Conservation (phyloP, 768 basidiomycete genomes). For the Termitomyces sp. region DNA sequence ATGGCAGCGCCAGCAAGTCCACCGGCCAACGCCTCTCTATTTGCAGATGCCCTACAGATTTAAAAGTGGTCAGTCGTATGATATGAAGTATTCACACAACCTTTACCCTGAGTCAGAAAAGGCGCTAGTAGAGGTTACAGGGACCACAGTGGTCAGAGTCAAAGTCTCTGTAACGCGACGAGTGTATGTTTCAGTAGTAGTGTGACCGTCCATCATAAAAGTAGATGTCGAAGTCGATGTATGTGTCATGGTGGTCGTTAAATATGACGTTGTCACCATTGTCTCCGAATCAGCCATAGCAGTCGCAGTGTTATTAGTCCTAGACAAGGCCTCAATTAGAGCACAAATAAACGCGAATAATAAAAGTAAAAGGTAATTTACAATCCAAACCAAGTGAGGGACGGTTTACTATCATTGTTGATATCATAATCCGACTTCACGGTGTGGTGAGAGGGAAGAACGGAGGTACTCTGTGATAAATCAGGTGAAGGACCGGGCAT, state of each 20-base stretch:
- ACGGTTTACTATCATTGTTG: background rate
- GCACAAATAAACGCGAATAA: background rate
- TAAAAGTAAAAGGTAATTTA: background rate
- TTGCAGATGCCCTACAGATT: slow-evolving; percentile 1
- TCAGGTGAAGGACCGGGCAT: background rate
- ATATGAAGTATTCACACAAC: background rate
- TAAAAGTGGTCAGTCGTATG: background rate
- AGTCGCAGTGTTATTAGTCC: background rate
- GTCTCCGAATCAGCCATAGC: background rate
- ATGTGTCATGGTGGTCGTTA: too few relatives aligned
- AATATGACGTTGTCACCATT: background rate
- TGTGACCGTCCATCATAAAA: too few relatives aligned
- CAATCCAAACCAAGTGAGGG: background rate
- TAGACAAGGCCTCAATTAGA: background rate
- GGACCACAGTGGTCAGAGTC: background rate
- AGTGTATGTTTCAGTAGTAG: background rate
- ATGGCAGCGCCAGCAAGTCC: slow-evolving; percentile 14
- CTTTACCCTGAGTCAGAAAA: slow-evolving; percentile 4
- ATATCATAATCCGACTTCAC: too few relatives aligned
- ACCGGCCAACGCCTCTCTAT: slow-evolving; percentile 9
- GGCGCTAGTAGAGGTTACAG: background rate
- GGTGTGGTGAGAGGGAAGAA: background rate
- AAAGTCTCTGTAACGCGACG: background rate
- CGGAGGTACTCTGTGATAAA: background rate
- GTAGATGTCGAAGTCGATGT: too few relatives aligned